A percentile compares a stretch with the other conserved stretches of the same genome.
phyloP scores from a whole-genome alignment of 305 asterid species.

The Fraxinus floribunda region DNA sequence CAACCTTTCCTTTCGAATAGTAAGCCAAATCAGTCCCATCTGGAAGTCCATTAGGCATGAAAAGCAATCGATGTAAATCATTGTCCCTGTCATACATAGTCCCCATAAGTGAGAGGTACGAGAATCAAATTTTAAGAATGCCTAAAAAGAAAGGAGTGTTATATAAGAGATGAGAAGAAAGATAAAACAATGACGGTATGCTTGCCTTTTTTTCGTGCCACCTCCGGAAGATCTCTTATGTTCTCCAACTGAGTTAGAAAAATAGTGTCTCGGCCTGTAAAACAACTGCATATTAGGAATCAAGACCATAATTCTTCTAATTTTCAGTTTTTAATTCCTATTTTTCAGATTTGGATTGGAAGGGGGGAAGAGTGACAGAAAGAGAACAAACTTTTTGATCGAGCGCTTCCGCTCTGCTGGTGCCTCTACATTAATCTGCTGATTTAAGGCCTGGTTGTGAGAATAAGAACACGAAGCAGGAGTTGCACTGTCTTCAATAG shows the following conservation, averaged over 20 bases:
- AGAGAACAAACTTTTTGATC: conserved; percentile 36
- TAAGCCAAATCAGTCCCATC: conserved; percentile 96
- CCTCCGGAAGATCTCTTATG: conserved; percentile 34
- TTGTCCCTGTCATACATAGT: conserved; percentile 64
- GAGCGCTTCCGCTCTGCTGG: conserved; percentile 35
- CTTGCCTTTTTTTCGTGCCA: conserved; percentile 44
- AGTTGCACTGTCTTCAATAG: conserved; percentile 25
- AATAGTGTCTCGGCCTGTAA: conserved; percentile 40
- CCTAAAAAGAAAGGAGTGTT: neutral
- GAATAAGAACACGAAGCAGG: conserved; percentile 28
- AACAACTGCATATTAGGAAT: conserved; percentile 13
- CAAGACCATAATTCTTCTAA: neutral
- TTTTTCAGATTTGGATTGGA: neutral
- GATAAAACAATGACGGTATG: conserved; percentile 8
- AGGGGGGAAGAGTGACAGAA: neutral
- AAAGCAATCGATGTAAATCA: conserved; percentile 81
- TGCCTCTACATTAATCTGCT: conserved; percentile 17
- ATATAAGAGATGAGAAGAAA: neutral
- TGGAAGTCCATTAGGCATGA: conserved; percentile 97
- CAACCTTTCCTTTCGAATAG: conserved; percentile 97
- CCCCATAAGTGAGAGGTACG: conserved; percentile 17
- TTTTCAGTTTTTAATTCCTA: neutral
- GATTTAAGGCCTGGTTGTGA: conserved; percentile 20
- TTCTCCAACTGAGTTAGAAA: conserved; percentile 30
- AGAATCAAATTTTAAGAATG: neutral